phyloP scores from a whole-genome alignment of 2,329 filamentous ascomycete species.

The Fusarium sp. region DNA sequence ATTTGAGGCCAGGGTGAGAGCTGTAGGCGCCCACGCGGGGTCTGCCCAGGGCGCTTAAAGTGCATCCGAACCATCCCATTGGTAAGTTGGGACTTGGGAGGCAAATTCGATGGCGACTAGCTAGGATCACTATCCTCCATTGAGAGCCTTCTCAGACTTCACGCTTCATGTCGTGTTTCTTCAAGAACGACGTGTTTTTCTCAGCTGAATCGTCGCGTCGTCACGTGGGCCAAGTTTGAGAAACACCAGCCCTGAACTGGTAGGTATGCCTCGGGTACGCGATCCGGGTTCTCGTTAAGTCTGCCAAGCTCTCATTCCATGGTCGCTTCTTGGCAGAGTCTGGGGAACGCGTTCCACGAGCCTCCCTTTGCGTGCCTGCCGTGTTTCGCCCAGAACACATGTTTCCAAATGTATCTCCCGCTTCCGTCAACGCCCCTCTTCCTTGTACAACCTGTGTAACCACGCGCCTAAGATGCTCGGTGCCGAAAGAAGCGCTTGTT shows the following conservation, averaged over 20 bases:
- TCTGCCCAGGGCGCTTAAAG: conserved; percentile 26
- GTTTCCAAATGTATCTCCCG: conserved; percentile 10
- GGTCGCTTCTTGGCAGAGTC: conserved; percentile 12
- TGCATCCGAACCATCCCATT: conserved; percentile 20
- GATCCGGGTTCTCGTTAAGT: background rate
- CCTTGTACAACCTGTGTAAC: background rate
- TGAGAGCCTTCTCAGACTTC: conserved; percentile 9
- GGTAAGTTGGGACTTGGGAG: conserved; percentile 14
- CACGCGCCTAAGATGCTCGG: background rate
- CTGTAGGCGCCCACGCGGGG: conserved; percentile 37
- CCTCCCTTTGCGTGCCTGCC: conserved; percentile 2
- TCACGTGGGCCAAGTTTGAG: conserved; percentile 18
- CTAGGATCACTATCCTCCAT: conserved; percentile 17
- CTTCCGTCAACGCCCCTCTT: conserved; percentile 3
- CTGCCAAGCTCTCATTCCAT: conserved; percentile 29
- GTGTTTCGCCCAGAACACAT: background rate
- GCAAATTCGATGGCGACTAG: conserved; percentile 23
- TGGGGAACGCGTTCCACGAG: background rate
- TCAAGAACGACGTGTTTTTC: background rate
- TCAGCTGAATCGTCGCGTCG: background rate
- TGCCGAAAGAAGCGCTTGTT: background rate
- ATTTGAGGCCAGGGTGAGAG: conserved; percentile 15
- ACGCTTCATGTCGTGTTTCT: background rate
- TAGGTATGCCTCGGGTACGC: conserved; percentile 2
- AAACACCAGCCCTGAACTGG: background rate